Evolutionary conservation across 306 rosid species (phyloP), one percentile per base, ranked within the genome.

Genomic region (Glycyrrhiza uralensis): DNA sequence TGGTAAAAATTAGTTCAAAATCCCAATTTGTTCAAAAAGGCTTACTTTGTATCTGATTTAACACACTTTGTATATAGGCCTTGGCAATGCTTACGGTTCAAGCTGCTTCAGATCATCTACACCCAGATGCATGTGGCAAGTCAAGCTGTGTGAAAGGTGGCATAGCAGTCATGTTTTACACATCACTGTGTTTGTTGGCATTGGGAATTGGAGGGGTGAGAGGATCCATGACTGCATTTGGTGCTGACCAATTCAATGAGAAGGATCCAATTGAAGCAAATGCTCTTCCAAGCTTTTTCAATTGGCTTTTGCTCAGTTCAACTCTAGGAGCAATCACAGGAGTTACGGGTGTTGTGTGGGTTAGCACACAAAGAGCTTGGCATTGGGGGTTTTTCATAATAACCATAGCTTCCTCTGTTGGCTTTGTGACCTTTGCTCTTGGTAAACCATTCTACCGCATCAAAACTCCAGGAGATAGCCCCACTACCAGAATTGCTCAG

Each of bases 401-500:
- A 47, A 82, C 92, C 14, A 32, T 84, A 1, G 84, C 87, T 46
- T 6, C 93, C 10, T 72, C 79, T 57, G 1, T 87, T 44, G 96
- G 96, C 1, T 87, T 87, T 66, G 8, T 77, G 4, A 50, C 88
- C 19, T 77, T 92, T 74, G 86, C 86, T 35, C 30, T 86, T 65
- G 97, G 97, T 9, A 92, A 89, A 63, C 89, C 96, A 18, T 87
- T 87, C 74, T 92, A 89, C 77, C 82, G 93, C 39, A 82, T 81
- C 69, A 82, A 63, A 77, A 22, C 47, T 24, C 92, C 87, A 7
- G 86, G 81, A 19, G 76, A 87, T 17, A 89, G 97, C 77, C 93
- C 97, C 59, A 46, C 76, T 22, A 14, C 81, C 20, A 89, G 89
- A 60, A 75, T 91, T 46, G 60, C 45, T 74, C 91, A 81, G 92